Conservation (phyloP, 148 eudicot genomes). For the Cornus controversa region DNA sequence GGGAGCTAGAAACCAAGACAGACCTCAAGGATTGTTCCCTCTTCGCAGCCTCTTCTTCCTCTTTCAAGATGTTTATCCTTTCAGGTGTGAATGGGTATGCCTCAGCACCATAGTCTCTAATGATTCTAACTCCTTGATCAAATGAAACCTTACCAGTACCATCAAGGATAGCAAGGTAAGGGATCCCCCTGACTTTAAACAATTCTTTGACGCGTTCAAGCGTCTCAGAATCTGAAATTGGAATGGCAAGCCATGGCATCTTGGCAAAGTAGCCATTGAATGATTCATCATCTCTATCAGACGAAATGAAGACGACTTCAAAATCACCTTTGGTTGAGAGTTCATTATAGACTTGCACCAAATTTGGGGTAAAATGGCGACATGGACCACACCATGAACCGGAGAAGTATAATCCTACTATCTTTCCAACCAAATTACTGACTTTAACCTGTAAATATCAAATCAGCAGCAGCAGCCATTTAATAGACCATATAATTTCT, state of each 20-base stretch:
- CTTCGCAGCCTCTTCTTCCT: slow-evolving; percentile 16
- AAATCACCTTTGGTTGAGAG: slow-evolving; percentile 17
- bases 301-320: slow-evolving; percentile 20
- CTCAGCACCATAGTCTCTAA: slow-evolving; percentile 20
- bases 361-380: slow-evolving; percentile 20
- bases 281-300: slow-evolving; percentile 16
- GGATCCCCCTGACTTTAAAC: slow-evolving; percentile 24
- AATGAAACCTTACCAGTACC: slow-evolving; percentile 16
- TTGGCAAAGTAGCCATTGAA: slow-evolving; percentile 20
- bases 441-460: slow-evolving; percentile 14
- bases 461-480: too few species aligned
- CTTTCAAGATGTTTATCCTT: slow-evolving; percentile 12
- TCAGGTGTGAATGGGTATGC: slow-evolving; percentile 17
- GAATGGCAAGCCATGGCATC: slow-evolving; percentile 31
- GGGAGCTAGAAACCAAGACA: slow-evolving; percentile 14
- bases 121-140: slow-evolving; percentile 16
- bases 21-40: slow-evolving; percentile 16
- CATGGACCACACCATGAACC: slow-evolving; percentile 30
- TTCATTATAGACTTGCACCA: slow-evolving; percentile 19
- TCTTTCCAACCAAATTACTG: slow-evolving; percentile 20
- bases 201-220: slow-evolving; percentile 11
- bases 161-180: slow-evolving; percentile 20
- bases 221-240: slow-evolving; percentile 17
- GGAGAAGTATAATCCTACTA: slow-evolving; percentile 22
- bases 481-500: not conserved